These are phyloP conservation scores for Boletus speciosus DNA, from an alignment of 768 basidiomycete genomes.

Conservation along the genomic window DNA sequence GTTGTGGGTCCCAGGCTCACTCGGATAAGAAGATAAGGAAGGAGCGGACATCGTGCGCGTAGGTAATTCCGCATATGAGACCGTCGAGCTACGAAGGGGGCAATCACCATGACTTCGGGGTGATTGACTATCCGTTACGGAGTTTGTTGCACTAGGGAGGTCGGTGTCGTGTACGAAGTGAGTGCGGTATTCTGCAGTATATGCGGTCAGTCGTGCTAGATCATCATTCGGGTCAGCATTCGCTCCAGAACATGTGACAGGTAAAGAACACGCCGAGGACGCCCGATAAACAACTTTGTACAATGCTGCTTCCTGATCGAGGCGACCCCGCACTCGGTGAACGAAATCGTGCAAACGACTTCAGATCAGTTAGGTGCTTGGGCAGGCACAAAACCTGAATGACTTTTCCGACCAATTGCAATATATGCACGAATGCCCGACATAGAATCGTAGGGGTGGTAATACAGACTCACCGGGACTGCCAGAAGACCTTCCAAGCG, in stretches of 20 bases:
- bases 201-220: constrained; percentile 5
- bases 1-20: background rate
- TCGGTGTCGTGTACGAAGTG: background rate
- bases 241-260: background rate
- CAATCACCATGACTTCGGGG: background rate
- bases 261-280: background rate
- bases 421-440: background rate
- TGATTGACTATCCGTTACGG: background rate
- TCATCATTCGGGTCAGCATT: constrained; percentile 2
- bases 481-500: background rate
- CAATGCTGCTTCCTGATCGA: background rate
- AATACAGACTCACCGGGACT: constrained; percentile 8
- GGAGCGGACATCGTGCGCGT: background rate
- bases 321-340: background rate
- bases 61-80: background rate
- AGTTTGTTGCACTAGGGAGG: background rate
- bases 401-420: background rate
- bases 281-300: background rate
- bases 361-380: background rate
- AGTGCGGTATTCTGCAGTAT: constrained; percentile 1
- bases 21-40: background rate
- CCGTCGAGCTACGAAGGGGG: background rate
- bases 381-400: background rate
- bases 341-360: background rate
- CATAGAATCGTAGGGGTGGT: background rate